Base-by-base conservation (phyloP, 148 eudicot genomes). In the Vaccinium myrtillus region DNA sequence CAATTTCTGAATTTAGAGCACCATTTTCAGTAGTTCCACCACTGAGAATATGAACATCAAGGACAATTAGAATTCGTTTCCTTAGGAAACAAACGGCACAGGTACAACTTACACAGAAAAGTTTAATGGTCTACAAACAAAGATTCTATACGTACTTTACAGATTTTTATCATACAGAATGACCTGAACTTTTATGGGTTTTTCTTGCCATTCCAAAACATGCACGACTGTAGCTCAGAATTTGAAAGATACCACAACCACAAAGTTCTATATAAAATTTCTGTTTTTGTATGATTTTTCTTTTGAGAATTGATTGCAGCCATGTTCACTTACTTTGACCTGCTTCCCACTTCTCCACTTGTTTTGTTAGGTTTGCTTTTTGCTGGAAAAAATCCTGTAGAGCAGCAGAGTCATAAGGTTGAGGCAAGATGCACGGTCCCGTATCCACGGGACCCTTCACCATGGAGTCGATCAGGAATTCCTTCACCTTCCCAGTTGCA, bases 351-450 rank as follows among this genome's bases (percentile, higher is more conserved):
- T 49, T 80, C 51, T 59, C 84, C 2, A 86, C 88, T 58, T 78
- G 75, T 43, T 65, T 56, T 43, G 30, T 83, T 50, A 85, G 67
- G 15, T 63, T 82, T 11, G 53, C 48, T 73, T 87, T 86, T 59
- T 27, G 76, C 49, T n/a, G 70, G n/a, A 71, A 59, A 65, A 81
- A 85, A 19, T 14, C 48, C 8, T 51, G 18, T 61, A 90, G 89
- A 56, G 61, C 59, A 2, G 70, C 13, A 65, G 83, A 39, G 75
- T 71, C 80, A 83, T 80, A 88, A 36, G 91, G 86, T 48, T 88
- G 78, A 32, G 88, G 89, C 82, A 90, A 50, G 32, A 58, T 21
- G 59, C 91, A 90, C n/a, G 92, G 90, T 82, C 83, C 63, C 13
- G 83, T 77, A 56, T 85, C 83, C 27, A 91, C 79, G n/a, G 91